phyloP scores from a whole-genome alignment of 768 basidiomycete genomes.

The Myochromella boudieri region DNA sequence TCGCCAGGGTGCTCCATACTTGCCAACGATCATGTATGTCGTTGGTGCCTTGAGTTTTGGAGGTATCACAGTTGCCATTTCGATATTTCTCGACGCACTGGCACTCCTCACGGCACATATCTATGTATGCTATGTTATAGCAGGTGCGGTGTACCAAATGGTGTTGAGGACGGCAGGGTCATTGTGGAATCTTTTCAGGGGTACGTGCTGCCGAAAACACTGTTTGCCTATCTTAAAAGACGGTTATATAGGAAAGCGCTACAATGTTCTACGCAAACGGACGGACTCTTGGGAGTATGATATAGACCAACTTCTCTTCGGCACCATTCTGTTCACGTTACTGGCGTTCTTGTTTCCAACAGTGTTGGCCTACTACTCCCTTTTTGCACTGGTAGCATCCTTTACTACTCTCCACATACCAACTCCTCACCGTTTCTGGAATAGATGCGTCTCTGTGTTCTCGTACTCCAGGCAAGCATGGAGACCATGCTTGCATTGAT shows the following conservation, averaged over 20 bases:
- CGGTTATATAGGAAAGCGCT: constrained; percentile 68
- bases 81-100: constrained; percentile 66
- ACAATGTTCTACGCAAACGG: constrained; percentile 84
- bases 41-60: constrained; percentile 38
- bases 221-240: neutral
- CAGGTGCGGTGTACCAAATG: constrained; percentile 59
- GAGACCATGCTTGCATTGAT: constrained; percentile 74
- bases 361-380: constrained; percentile 77
- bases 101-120: constrained; percentile 71
- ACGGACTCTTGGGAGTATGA: constrained; percentile 91
- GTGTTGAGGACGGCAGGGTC: constrained; percentile 59
- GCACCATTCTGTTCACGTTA: constrained; percentile 85
- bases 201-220: constrained; percentile 33
- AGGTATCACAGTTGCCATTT: constrained; percentile 67
- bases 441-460: constrained; percentile 53
- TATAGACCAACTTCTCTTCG: constrained; percentile 91
- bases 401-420: constrained; percentile 51
- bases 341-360: constrained; percentile 84
- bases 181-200: constrained; percentile 90
- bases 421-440: constrained; percentile 38
- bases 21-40: constrained; percentile 28
- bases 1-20: constrained; percentile 23
- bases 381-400: constrained; percentile 67
- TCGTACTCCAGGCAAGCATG: constrained; percentile 59
- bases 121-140: constrained; percentile 63